Base-by-base conservation (phyloP, 2,329 filamentous ascomycete species). In the Aspergillus oerlinghausenensis region DNA sequence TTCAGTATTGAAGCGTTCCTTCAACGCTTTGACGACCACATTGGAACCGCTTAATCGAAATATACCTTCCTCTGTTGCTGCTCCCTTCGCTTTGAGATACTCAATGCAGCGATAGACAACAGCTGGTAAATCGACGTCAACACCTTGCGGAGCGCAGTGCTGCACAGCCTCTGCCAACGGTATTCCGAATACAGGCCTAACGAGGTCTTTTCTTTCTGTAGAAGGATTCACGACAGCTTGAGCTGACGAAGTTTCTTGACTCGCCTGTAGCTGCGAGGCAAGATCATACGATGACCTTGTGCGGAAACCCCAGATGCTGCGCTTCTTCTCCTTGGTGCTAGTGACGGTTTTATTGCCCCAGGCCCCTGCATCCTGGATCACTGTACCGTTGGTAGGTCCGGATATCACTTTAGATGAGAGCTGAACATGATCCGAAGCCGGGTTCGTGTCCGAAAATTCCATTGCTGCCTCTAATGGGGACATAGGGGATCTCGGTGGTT, bases 41-140 rank as follows among this genome's bases (percentile, higher is more conserved):
- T 96, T 97, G 0, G 93, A 97, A n/a, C 94, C 94, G 72, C 92
- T 97, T 45, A 99, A 81, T 52, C 94, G 87, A 81, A 99, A 99
- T 45, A 99, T 96, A 47, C 94, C 94, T 74, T 99, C 94, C 72
- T 99, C 94, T 5, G 81, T 81, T 50, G 88, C 82, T 10, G 92
- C 94, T 60, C 89, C 85, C 77, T 92, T 92, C 6, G 85, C 83
- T 63, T 90, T 88, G 19, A 99, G 82, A 72, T 96, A 99, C 72
- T 97, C 90, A 60, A 99, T 89, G 70, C 92, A 97, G 56, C 94
- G 88, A 75, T 95, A 99, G 8, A 97, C 90, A 2, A 99, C 94
- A 6, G 93, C 90, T 1, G 94, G 94, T 28, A 99, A 78, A 28
- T 89, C 87, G 6, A 91, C 85, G 58, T 86, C 84, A 48, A 90